Percentiles rank a stretch among this genome's conserved stretches.
Conservation (phyloP, 768 basidiomycete species). For the Clitopilus hobsonii region DNA sequence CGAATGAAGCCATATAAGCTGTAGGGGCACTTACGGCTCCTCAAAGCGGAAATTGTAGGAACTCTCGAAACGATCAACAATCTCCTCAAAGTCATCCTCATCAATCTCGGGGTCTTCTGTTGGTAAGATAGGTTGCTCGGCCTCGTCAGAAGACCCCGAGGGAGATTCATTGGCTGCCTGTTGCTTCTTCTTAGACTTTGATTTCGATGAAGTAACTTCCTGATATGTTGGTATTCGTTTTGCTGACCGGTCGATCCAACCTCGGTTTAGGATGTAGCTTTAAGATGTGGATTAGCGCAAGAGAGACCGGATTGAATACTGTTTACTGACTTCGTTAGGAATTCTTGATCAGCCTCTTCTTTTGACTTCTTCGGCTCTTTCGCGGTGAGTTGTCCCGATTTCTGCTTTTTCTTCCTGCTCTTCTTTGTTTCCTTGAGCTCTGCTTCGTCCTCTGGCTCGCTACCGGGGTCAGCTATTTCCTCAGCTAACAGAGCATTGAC, state of each 20-base stretch:
- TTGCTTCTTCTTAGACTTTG: slow-evolving; percentile 23
- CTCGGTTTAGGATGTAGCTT: slow-evolving; percentile 95
- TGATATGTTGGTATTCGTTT: slow-evolving; percentile 79
- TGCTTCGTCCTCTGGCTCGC: slow-evolving; percentile 20
- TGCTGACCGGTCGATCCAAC: slow-evolving; percentile 85
- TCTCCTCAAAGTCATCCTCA: slow-evolving; percentile 83
- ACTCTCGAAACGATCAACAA: slow-evolving; percentile 89
- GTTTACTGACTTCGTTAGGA: slow-evolving; percentile 76
- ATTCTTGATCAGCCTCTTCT: slow-evolving; percentile 76
- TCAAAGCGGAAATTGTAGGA: slow-evolving; percentile 98
- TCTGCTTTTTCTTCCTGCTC: slow-evolving; percentile 25
- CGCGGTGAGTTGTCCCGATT: neutral
- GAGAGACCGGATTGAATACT: slow-evolving; percentile 1
- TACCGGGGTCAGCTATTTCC: slow-evolving; percentile 5
- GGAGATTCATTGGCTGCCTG: slow-evolving; percentile 16
- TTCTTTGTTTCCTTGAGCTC: slow-evolving; percentile 45
- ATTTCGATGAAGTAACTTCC: slow-evolving; percentile 58
- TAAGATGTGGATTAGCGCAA: neutral
- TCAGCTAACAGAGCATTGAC: slow-evolving; percentile 59
- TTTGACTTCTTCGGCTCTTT: slow-evolving; percentile 30
- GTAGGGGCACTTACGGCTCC: slow-evolving; percentile 69
- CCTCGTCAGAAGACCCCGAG: slow-evolving; percentile 13
- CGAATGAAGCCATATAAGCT: slow-evolving; percentile 3
- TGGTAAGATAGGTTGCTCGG: slow-evolving; percentile 10
- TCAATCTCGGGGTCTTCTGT: slow-evolving; percentile 30